phyloP scores from a whole-genome alignment of 2,329 filamentous ascomycete species.

The Incumbomyces lentus region DNA sequence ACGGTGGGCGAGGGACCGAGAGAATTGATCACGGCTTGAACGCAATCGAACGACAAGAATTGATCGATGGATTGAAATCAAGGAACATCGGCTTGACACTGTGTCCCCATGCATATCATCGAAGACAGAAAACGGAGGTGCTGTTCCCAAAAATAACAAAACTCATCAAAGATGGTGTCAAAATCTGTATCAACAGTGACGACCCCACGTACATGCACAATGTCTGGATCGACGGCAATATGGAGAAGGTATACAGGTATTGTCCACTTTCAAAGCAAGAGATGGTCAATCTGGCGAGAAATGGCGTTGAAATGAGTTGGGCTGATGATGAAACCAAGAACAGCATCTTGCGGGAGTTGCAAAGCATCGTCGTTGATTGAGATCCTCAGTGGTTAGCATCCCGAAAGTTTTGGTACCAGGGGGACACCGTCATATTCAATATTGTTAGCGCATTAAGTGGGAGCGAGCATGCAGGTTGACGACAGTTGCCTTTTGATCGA shows the following conservation, averaged over 20 bases:
- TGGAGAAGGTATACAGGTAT: slow-evolving; percentile 35
- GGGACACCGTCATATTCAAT: too few species aligned
- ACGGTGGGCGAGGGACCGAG: slow-evolving; percentile 10
- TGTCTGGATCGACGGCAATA: slow-evolving; percentile 40
- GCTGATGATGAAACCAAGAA: slow-evolving; percentile 31
- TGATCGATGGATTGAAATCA: slow-evolving; percentile 10
- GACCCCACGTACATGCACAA: slow-evolving; percentile 39
- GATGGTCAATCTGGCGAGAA: slow-evolving; percentile 32
- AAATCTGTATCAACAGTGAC: slow-evolving; percentile 39
- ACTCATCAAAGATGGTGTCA: slow-evolving; percentile 35
- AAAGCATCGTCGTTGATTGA: too few species aligned
- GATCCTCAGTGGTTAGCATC: too few species aligned
- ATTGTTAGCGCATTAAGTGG: too few species aligned
- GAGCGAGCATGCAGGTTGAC: too few species aligned
- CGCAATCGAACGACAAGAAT: slow-evolving; percentile 10
- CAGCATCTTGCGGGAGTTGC: too few species aligned
- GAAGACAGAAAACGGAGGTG: slow-evolving; percentile 32
- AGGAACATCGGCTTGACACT: slow-evolving; percentile 18
- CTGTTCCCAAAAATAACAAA: slow-evolving; percentile 28
- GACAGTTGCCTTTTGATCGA: too few species aligned
- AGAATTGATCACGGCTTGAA: slow-evolving; percentile 22
- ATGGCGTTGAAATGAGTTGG: slow-evolving; percentile 41
- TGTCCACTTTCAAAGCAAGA: slow-evolving; percentile 32
- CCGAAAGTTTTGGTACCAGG: too few species aligned
- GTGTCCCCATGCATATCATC: slow-evolving; percentile 22